Evolutionary conservation across 73 alveolate species (phyloP), one percentile per base, ranked within the genome.

Genomic region (Stentor coeruleus): DNA sequence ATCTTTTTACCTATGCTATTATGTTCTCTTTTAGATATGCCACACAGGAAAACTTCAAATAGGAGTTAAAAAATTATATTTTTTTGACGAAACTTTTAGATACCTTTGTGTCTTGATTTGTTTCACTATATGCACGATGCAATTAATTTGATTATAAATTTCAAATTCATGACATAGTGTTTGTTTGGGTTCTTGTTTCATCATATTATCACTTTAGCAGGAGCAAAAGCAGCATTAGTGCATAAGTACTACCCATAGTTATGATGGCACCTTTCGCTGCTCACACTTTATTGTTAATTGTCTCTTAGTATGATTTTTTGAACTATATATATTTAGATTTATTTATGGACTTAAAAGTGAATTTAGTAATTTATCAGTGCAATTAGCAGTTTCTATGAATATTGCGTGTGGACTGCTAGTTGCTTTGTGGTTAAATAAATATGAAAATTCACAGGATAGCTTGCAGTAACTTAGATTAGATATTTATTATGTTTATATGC

Each of bases 191-290:
- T 28, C 39, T 15, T 66, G n/a, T 66, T 31, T 1, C 79, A 66
- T 66, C 79, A 66, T 66, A 0, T 66, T 14, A 26, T 66, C 37
- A 66, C 79, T 26, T 33, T 66, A 26, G 79, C 37, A 0, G 79
- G 79, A 31, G 79, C 79, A 28, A 26, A 31, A 20, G n/a, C 79
- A 33, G 39, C 79, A 26, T 66, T 66, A 40, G 33, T 40, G 14
- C n/a, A 28, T 14, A 26, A 20, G n/a, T 2, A 66, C 33, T 66
- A 66, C 37, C 79, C 79, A 66, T 66, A 31, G 1, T 66, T 66
- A 20, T 66, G 37, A 66, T 66, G 79, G n/a, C 33, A 20, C 79
- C 79, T 66, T 66, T 66, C 33, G 39, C 79, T 20, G n/a, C 37
- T 20, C 79, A 66, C 39, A 20, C 26, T 31, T 33, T 66, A 28